Evolutionary conservation across 306 rosid genomes (phyloP), one percentile per base, ranked within the genome.

Genomic region (Notholithocarpus densiflorus): DNA sequence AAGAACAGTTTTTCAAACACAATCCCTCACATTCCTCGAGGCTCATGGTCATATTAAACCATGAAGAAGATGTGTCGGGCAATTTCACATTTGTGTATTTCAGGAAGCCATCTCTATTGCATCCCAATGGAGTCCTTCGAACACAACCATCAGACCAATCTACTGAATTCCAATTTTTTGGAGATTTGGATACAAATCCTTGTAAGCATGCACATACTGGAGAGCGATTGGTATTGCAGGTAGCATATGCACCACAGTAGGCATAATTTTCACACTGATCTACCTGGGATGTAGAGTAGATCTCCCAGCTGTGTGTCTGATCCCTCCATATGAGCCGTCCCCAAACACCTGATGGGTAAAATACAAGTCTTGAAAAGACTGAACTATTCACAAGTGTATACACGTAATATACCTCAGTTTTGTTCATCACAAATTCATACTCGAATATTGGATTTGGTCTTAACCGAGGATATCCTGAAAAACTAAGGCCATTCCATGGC

Each of bases 31-130:
- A 87, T 54, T 81, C 89, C 53, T 75, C 21, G 9, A 71, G 71
- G 32, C 1, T 21, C 72, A 23, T 53, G 71, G 8, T 75, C 76
- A 56, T 21, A 53, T 80, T 51, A 72, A 29, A 84, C 87, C 87
- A 84, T 0, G 87, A 80, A 1, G 87, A 53, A 48, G 88, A 84
- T 0, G 85, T 81, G 68, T 81, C 88, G 0, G 85, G 88, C 72
- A 71, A 48, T 43, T 76, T 82, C 75, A 84, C 3, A 11, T 32
- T 55, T 20, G 21, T 34, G 23, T 5, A 60, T 45, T 13, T 40
- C 4, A 26, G 6, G 74, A 82, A 85, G 0, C 82, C 75, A 59
- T 79, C 84, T 29, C 68, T 45, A 20, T 20, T 37, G 75, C 87
- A 84, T 31, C 32, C 40, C 68, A 84, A 48, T 4, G 29, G 10